Evolutionary conservation across 2,329 filamentous ascomycete genomes (phyloP).

Genomic region (Rhynchosporium secalis): DNA sequence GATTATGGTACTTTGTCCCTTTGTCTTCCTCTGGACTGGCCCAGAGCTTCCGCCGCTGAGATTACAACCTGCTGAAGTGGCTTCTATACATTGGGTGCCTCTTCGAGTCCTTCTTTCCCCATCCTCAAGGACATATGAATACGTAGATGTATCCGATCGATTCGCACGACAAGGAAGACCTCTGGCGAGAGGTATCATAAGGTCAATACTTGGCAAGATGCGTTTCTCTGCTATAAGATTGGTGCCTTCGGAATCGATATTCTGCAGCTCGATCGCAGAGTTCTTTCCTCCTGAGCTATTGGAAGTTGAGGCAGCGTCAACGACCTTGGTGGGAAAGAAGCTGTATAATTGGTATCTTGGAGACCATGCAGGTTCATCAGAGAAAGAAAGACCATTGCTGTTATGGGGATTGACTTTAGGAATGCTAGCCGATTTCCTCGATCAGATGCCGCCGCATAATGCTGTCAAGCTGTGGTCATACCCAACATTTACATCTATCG

Average conservation of each 20-base stretch:
- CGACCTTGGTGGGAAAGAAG: conserved; percentile 15
- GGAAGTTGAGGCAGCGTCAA: background rate
- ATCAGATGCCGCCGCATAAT: conserved; percentile 62
- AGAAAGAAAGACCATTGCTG: conserved; percentile 49
- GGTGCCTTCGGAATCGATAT: conserved; percentile 59
- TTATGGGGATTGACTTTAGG: conserved; percentile 70
- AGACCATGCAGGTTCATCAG: conserved; percentile 37
- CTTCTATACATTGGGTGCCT: conserved; percentile 69
- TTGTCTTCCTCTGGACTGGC: conserved; percentile 62
- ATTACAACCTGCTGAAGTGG: conserved; percentile 68
- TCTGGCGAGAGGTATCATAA: conserved; percentile 54
- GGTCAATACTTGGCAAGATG: conserved; percentile 63
- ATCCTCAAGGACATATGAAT: conserved; percentile 59
- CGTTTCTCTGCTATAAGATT: conserved; percentile 65
- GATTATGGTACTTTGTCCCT: conserved; percentile 69
- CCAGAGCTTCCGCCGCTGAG: conserved; percentile 56
- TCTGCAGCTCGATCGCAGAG: conserved; percentile 54
- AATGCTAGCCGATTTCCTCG: conserved; percentile 66
- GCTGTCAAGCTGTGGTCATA: conserved; percentile 65
- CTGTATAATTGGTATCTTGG: conserved; percentile 38
- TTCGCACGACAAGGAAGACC: conserved; percentile 57
- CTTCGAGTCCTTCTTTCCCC: conserved; percentile 61
- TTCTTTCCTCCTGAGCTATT: conserved; percentile 42
- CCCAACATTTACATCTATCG: conserved; percentile 65
- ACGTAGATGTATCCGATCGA: conserved; percentile 63